phyloP scores from a whole-genome alignment of 1,284 basidiomycete genomes.

The Laetiporus sulphureus region DNA sequence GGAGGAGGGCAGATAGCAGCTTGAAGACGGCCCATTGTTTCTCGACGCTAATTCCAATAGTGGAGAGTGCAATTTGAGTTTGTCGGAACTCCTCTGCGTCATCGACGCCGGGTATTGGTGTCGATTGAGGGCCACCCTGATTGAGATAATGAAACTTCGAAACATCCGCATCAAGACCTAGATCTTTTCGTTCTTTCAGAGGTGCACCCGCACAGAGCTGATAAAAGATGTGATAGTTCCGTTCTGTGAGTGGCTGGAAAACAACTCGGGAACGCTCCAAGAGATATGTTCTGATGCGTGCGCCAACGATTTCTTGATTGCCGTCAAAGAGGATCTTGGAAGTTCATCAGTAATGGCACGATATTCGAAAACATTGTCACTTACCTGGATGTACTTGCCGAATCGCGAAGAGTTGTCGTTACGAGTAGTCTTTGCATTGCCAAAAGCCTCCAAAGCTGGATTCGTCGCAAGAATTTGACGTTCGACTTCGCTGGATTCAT shows the following conservation, averaged over 20 bases:
- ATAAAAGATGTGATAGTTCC: slow-evolving; percentile 99
- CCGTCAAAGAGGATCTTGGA: slow-evolving; percentile 91
- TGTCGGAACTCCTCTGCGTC: slow-evolving; percentile 92
- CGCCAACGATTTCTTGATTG: slow-evolving; percentile 94
- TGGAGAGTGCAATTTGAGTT: slow-evolving; percentile 93
- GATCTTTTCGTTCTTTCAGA: slow-evolving; percentile 90
- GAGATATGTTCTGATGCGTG: slow-evolving; percentile 95
- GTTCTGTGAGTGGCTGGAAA: slow-evolving; percentile 94
- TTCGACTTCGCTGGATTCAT: slow-evolving; percentile 91
- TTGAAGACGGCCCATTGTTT: slow-evolving; percentile 98
- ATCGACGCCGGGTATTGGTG: slow-evolving; percentile 88
- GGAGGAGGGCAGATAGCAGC: slow-evolving; percentile 87
- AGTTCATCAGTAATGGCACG: slow-evolving; percentile 3
- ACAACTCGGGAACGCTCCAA: slow-evolving; percentile 96
- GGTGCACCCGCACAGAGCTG: slow-evolving; percentile 98
- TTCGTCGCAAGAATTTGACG: slow-evolving; percentile 97
- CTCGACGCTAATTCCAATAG: slow-evolving; percentile 95
- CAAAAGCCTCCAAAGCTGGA: slow-evolving; percentile 98
- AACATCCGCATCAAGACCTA: slow-evolving; percentile 82
- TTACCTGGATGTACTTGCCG: slow-evolving; percentile 98
- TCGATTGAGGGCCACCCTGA: slow-evolving; percentile 85
- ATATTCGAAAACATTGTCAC: slow-evolving; percentile 16
- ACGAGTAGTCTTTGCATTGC: slow-evolving; percentile 98
- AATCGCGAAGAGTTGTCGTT: slow-evolving; percentile 99
- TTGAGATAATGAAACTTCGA: slow-evolving; percentile 91